These are phyloP conservation scores for Paxillus involutus DNA, from an alignment of 768 basidiomycete species.

Conservation along the genomic window DNA sequence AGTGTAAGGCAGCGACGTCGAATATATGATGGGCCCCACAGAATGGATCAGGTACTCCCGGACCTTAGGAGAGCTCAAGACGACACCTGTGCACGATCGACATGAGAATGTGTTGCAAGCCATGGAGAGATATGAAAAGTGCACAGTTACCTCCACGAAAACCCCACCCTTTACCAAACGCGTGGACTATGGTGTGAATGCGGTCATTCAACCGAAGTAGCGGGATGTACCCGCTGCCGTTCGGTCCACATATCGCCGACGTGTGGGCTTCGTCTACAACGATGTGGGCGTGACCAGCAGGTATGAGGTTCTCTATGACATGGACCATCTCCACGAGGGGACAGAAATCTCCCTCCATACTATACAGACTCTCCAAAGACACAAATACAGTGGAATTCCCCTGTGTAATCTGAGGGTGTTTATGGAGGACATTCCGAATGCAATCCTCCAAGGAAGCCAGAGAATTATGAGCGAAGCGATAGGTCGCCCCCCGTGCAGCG, in stretches of 20 bases:
- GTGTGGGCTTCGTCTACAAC: constrained; percentile 61
- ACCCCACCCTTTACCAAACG: constrained; percentile 48
- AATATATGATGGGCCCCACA: too few relatives aligned
- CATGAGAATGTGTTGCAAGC: too few relatives aligned
- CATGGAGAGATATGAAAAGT: too few relatives aligned
- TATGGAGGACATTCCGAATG: constrained; percentile 26
- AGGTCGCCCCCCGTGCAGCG: constrained; percentile 15
- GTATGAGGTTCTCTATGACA: constrained; percentile 36
- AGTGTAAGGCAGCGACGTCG: too few relatives aligned
- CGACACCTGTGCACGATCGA: too few relatives aligned
- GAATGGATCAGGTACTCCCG: too few relatives aligned
- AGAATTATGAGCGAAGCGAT: constrained; percentile 48
- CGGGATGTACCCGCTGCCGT: constrained; percentile 44
- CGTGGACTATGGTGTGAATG: constrained; percentile 48
- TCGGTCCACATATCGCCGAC: constrained; percentile 49
- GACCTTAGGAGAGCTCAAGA: too few relatives aligned
- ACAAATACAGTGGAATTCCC: constrained; percentile 43
- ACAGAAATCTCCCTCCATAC: constrained; percentile 60
- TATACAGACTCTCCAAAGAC: constrained; percentile 55
- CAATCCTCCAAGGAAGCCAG: constrained; percentile 29
- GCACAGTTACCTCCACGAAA: constrained; percentile 13
- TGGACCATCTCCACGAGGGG: constrained; percentile 45
- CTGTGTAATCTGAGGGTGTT: constrained; percentile 17
- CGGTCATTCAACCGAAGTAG: constrained; percentile 42
- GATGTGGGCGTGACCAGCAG: constrained; percentile 39